phyloP scores from a whole-genome alignment of 2,329 filamentous ascomycete genomes.

The Thelonectria olida region DNA sequence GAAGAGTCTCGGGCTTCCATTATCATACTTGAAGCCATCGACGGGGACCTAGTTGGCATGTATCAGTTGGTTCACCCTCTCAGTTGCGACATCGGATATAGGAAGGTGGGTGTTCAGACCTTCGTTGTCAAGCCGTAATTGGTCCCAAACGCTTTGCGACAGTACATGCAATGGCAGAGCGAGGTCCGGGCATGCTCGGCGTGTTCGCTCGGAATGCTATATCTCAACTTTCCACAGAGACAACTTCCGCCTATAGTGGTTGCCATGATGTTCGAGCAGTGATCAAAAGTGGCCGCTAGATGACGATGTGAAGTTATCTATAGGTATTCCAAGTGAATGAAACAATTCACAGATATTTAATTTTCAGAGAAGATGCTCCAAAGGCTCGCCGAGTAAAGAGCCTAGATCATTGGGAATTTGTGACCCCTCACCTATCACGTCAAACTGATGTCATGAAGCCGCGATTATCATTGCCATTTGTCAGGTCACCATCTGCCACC shows the following conservation, averaged over 20 bases:
- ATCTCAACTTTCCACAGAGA: neutral
- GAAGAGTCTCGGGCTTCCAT: slow-evolving; percentile 19
- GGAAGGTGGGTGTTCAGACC: neutral
- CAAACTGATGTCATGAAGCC: no score
- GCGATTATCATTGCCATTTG: no score
- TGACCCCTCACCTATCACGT: no score
- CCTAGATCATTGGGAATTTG: no score
- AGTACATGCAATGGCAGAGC: neutral
- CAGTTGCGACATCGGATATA: neutral
- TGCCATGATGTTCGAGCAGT: neutral
- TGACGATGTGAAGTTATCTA: no score
- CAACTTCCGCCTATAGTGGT: neutral
- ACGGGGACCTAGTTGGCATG: slow-evolving; percentile 4
- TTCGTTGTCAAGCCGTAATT: neutral
- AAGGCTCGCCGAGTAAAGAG: no score
- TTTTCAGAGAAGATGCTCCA: no score
- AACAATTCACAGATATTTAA: no score
- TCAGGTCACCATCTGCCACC: no score
- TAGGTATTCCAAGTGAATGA: no score
- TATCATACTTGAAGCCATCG: slow-evolving; percentile 13
- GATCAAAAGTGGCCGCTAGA: no score
- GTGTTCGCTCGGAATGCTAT: neutral
- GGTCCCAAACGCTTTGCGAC: neutral
- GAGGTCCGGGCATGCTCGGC: neutral
- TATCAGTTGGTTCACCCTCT: neutral